Conservation (phyloP, 176 grass and related monocot species). For the Carex cristatella region DNA sequence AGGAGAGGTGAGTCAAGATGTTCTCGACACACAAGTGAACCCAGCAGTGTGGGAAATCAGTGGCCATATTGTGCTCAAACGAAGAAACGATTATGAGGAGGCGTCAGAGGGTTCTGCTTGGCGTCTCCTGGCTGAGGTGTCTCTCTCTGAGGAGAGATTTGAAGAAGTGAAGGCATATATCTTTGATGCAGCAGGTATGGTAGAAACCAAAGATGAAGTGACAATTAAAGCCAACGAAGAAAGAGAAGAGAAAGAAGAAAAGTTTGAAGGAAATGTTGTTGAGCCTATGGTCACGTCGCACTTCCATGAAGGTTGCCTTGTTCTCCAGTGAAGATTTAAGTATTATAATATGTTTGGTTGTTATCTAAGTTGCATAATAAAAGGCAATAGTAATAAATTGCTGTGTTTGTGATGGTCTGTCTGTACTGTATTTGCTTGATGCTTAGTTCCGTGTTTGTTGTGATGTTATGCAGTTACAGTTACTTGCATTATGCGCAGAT, state of each 20-base stretch:
- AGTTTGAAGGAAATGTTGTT: conserved; percentile 18
- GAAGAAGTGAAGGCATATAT: conserved; percentile 81
- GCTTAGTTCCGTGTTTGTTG: conserved; percentile 2
- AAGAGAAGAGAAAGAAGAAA: conserved; percentile 22
- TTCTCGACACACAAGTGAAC: conserved; percentile 95
- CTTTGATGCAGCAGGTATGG: conserved; percentile 59
- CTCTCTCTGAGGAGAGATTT: conserved; percentile 82
- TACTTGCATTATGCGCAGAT: conserved; percentile 6
- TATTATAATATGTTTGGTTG: not conserved
- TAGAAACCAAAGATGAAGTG: conserved; percentile 30
- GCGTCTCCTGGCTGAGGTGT: conserved; percentile 81
- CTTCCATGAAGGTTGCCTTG: conserved; percentile 71
- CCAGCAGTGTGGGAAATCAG: conserved; percentile 98
- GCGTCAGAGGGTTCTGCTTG: conserved; percentile 78
- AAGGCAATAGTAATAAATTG: not conserved
- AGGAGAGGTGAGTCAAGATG: conserved; percentile 77
- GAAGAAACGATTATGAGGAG: conserved; percentile 68
- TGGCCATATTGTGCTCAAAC: conserved; percentile 93
- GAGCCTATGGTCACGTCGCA: conserved; percentile 12
- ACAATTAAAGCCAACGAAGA: not conserved
- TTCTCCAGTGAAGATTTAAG: conserved; percentile 45
- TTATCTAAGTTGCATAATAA: conserved; percentile 8
- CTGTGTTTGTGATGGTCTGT: not conserved
- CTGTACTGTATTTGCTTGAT: not conserved
- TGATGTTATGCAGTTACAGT: not conserved